These are phyloP conservation scores for Vaccinium macrocarpon DNA, from an alignment of 148 eudicot species.

Conservation along the genomic window DNA sequence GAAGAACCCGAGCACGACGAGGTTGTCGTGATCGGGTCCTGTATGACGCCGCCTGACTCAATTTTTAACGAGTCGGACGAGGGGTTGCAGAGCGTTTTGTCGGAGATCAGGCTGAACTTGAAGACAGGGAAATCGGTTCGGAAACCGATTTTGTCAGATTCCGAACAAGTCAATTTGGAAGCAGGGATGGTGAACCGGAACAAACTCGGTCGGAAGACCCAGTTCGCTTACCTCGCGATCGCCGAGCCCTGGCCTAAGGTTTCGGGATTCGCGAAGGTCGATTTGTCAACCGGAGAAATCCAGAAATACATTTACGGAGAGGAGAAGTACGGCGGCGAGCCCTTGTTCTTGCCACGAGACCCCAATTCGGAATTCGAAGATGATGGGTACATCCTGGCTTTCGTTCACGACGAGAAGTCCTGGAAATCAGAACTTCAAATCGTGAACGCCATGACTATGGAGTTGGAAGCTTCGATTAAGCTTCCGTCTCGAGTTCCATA, in stretches of 20 bases:
- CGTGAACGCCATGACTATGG: slow-evolving; percentile 24
- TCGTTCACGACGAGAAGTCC: slow-evolving; percentile 28
- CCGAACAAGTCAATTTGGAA: slow-evolving; percentile 27
- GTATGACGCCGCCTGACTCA: slow-evolving; percentile 38
- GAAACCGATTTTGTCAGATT: slow-evolving; percentile 4
- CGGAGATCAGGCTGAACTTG: slow-evolving; percentile 31
- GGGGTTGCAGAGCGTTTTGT: slow-evolving; percentile 20
- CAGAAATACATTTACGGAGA: slow-evolving; percentile 26
- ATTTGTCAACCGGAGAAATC: slow-evolving; percentile 22
- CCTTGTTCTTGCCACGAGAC: slow-evolving; percentile 28
- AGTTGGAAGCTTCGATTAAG: slow-evolving; percentile 25
- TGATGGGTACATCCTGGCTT: slow-evolving; percentile 29
- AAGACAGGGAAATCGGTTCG: slow-evolving; percentile 33
- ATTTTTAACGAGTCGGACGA: slow-evolving; percentile 35
- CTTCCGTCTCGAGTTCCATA: slow-evolving; percentile 37
- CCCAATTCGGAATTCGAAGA: slow-evolving; percentile 20
- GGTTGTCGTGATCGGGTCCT: slow-evolving; percentile 34
- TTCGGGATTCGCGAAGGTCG: slow-evolving; percentile 36
- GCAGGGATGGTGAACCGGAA: slow-evolving; percentile 42
- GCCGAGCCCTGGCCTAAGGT: slow-evolving; percentile 40
- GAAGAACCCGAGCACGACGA: slow-evolving; percentile 29
- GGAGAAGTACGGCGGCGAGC: slow-evolving; percentile 35
- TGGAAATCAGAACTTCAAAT: slow-evolving; percentile 32
- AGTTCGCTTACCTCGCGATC: slow-evolving; percentile 31
- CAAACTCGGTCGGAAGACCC: slow-evolving; percentile 29